Evolutionary conservation across 306 rosid species (phyloP).

Genomic region (Pachyrhizus erosus): DNA sequence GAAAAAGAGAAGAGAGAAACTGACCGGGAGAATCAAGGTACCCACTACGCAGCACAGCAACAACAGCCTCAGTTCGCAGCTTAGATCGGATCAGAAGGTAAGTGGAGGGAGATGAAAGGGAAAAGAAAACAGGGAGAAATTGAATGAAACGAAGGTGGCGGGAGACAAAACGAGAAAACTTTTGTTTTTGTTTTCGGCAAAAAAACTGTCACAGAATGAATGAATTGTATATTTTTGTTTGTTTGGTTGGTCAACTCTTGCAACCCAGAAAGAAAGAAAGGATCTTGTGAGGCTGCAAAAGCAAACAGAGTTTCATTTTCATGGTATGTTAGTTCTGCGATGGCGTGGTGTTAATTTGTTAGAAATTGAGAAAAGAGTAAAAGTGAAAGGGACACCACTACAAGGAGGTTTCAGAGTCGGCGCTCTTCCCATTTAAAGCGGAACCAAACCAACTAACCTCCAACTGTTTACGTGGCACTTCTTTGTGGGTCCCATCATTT

Average conservation of each 20-base stretch:
- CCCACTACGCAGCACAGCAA: neutral
- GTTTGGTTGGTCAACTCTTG: slow-evolving; percentile 31
- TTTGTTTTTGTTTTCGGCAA: slow-evolving; percentile 40
- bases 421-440: slow-evolving; percentile 42
- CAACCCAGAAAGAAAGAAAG: slow-evolving; percentile 7
- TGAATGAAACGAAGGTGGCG: slow-evolving; percentile 45
- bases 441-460: slow-evolving; percentile 4
- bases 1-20: neutral
- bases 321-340: no score
- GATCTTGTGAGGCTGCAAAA: neutral
- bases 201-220: neutral
- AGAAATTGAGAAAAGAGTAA: neutral
- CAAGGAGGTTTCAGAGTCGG: slow-evolving; percentile 23
- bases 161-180: slow-evolving; percentile 36
- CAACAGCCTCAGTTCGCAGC: slow-evolving; percentile 21
- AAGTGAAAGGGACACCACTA: slow-evolving; percentile 1
- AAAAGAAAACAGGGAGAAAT: neutral
- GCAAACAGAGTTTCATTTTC: neutral
- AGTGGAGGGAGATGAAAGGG: neutral
- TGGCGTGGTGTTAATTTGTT: neutral
- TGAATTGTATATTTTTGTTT: neutral
- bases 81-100: slow-evolving; percentile 42
- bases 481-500: neutral
- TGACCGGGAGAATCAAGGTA: slow-evolving; percentile 24
- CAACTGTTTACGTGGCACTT: slow-evolving; percentile 11